phyloP scores from a whole-genome alignment of 352 stramenopile genomes.

The Nannochloropsis limnetica region DNA sequence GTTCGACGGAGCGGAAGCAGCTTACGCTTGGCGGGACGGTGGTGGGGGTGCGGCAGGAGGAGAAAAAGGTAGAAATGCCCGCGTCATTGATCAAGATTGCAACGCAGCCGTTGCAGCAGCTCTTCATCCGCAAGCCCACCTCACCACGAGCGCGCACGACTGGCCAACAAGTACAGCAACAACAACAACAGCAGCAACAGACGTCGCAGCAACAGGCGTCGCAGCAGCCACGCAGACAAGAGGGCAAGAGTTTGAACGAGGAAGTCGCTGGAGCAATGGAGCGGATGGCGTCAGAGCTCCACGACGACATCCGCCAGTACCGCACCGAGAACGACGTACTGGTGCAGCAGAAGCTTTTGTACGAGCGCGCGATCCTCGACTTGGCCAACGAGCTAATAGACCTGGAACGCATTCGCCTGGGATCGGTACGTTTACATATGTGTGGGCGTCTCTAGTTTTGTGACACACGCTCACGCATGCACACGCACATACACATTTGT shows the following conservation, averaged over 20 bases:
- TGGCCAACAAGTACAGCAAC: neutral
- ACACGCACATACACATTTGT: neutral
- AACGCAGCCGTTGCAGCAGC: neutral
- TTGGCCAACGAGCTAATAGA: neutral
- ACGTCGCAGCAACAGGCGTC: neutral
- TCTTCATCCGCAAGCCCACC: neutral
- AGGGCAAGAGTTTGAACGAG: neutral
- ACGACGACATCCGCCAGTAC: neutral
- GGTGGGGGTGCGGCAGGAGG: neutral
- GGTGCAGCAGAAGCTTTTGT: neutral
- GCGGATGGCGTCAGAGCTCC: slow-evolving; percentile 17
- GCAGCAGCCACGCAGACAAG: neutral
- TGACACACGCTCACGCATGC: neutral
- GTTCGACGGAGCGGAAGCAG: neutral
- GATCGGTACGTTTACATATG: slow-evolving; percentile 1
- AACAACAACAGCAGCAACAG: neutral
- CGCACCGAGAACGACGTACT: neutral
- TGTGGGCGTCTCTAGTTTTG: neutral
- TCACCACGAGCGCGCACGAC: neutral
- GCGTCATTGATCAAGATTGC: neutral
- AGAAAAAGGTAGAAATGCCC: neutral
- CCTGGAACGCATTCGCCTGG: neutral
- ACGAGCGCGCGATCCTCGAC: neutral
- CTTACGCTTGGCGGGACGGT: neutral
- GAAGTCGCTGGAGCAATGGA: neutral